Conservation (phyloP, 106 monocot species). For the Ottelia alismoides region DNA sequence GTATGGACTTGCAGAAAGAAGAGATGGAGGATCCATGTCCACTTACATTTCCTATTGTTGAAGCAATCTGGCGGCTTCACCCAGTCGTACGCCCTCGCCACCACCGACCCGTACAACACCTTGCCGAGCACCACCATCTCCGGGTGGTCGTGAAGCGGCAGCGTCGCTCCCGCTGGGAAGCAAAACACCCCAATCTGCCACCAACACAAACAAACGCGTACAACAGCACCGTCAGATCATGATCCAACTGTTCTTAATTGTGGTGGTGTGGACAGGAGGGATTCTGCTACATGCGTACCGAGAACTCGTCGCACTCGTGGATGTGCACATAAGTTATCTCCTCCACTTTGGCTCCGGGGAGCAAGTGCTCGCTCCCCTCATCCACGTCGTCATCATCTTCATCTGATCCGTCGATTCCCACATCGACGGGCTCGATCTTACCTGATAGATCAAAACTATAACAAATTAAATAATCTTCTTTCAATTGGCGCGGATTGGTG, state of each 20-base stretch:
- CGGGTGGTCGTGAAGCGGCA: constrained; percentile 46
- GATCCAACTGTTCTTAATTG: no score
- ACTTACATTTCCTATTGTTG: not conserved
- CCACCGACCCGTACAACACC: constrained; percentile 31
- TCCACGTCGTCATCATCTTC: not conserved
- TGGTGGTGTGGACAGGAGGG: no score
- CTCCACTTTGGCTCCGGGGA: constrained; percentile 8
- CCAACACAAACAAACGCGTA: no score
- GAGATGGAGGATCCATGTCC: not conserved
- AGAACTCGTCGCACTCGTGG: constrained; percentile 38
- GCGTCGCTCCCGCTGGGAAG: constrained; percentile 22
- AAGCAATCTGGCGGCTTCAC: constrained; percentile 7
- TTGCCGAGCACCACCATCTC: constrained; percentile 42
- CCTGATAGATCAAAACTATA: no score
- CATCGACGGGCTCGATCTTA: constrained; percentile 28
- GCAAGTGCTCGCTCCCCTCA: constrained; percentile 4
- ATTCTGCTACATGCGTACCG: constrained; percentile 24
- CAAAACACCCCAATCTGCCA: constrained; percentile 48
- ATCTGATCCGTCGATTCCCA: constrained; percentile 25
- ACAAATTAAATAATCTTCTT: no score
- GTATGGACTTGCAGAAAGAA: no score
- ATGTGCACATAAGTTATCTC: constrained; percentile 42
- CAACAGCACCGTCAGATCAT: no score
- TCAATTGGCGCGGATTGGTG: no score
- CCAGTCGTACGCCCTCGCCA: constrained; percentile 38